Conservation (phyloP, 306 rosid genomes). For the Citrullus colocynthis region DNA sequence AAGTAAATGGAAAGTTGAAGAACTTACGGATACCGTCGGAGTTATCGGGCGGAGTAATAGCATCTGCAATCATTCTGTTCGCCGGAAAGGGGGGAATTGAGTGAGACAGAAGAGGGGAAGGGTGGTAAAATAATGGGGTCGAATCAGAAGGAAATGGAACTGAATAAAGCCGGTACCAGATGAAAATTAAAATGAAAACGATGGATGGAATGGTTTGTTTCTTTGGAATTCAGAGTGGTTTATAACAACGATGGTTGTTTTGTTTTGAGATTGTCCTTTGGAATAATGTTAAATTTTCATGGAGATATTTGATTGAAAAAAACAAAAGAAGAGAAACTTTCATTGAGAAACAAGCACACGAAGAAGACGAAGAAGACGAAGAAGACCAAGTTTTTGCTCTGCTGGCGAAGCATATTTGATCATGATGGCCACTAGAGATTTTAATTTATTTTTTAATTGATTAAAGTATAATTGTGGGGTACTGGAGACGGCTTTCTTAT, state of each 20-base stretch:
- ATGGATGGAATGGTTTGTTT: not conserved
- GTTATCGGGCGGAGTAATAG: not conserved
- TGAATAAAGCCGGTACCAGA: not conserved
- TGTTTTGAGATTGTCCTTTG: not conserved
- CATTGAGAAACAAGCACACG: not conserved
- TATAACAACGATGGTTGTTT: not conserved
- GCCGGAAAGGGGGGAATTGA: not conserved
- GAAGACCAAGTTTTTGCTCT: not conserved
- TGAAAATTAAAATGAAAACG: not conserved
- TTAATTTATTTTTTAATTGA: not conserved
- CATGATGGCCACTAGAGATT: not conserved
- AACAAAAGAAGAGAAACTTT: too few species aligned
- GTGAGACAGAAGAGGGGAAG: not conserved
- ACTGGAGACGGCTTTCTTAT: too few species aligned
- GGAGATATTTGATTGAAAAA: too few species aligned
- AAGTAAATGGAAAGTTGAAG: not conserved
- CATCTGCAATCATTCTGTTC: not conserved
- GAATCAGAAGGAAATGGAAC: not conserved
- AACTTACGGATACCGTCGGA: not conserved
- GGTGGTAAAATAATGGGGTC: not conserved
- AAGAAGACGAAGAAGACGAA: not conserved
- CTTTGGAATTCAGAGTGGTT: not conserved
- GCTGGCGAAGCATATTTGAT: not conserved
- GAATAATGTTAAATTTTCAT: not conserved
- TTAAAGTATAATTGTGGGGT: not conserved